These are phyloP conservation scores for Apium graveolens DNA, from an alignment of 129 eudicot genomes.

Conservation along the genomic window DNA sequence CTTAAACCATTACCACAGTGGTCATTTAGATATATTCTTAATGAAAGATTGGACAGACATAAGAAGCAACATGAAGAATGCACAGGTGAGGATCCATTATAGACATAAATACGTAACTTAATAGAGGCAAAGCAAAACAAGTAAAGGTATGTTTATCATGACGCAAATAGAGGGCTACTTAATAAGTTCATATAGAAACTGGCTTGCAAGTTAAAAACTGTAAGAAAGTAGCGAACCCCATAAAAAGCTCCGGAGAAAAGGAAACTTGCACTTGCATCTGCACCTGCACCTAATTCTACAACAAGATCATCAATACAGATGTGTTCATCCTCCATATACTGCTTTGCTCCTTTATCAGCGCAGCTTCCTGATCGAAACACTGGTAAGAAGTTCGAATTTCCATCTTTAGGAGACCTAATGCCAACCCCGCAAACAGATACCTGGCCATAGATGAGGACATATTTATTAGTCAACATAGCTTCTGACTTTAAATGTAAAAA, in stretches of 20 bases:
- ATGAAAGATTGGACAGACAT: background rate
- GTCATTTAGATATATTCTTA: background rate
- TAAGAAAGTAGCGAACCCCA: constrained; percentile 43
- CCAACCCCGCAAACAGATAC: constrained; percentile 39
- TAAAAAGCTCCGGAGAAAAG: constrained; percentile 87
- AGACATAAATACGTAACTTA: background rate
- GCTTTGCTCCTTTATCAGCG: constrained; percentile 85
- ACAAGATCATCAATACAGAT: constrained; percentile 68
- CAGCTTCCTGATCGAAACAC: constrained; percentile 85
- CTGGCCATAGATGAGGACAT: constrained; percentile 24
- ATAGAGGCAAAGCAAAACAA: background rate
- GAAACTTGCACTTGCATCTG: constrained; percentile 38
- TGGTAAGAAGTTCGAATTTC: constrained; percentile 41
- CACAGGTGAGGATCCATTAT: background rate
- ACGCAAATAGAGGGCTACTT: background rate
- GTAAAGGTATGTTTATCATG: background rate
- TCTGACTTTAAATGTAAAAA: background rate
- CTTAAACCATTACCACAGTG: background rate
- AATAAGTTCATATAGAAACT: background rate
- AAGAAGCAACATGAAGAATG: background rate
- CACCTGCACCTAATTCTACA: constrained; percentile 44
- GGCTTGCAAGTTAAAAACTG: background rate
- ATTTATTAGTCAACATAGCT: constrained; percentile 20
- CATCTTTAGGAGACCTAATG: constrained; percentile 44
- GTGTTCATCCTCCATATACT: constrained; percentile 88